Evolutionary conservation across 768 basidiomycete genomes (phyloP).

Genomic region (Gloeostereum incarnatum): DNA sequence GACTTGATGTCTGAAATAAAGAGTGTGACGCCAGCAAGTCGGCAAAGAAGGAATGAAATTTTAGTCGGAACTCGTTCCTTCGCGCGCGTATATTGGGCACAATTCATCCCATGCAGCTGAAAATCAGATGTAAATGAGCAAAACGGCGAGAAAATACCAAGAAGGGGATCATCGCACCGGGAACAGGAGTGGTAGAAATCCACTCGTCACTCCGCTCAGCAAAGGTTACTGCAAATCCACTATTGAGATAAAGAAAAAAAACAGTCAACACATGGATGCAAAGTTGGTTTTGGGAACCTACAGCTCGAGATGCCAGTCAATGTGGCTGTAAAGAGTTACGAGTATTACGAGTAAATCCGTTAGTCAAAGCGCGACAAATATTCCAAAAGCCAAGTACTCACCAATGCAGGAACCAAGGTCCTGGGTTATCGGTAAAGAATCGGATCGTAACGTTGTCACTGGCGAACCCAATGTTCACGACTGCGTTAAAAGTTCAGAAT

Average conservation of each 20-base stretch:
- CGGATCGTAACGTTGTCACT: conserved; percentile 39
- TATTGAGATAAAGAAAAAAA: conserved; percentile 1
- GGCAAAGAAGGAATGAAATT: too few relatives aligned
- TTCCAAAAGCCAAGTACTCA: background rate
- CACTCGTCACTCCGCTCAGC: conserved; percentile 19
- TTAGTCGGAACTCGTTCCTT: too few relatives aligned
- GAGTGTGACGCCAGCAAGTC: too few relatives aligned
- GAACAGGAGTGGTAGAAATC: conserved; percentile 7
- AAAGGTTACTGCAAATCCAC: conserved; percentile 23
- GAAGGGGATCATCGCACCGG: conserved; percentile 9
- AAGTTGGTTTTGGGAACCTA: conserved; percentile 13
- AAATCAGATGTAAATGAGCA: background rate
- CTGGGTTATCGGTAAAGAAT: conserved; percentile 56
- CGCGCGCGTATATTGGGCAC: too few relatives aligned
- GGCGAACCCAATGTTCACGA: conserved; percentile 20
- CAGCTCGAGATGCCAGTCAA: conserved; percentile 38
- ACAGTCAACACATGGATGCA: background rate
- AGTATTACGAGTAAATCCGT: background rate
- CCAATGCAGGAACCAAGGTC: conserved; percentile 30
- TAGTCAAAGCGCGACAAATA: too few relatives aligned
- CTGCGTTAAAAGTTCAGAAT: conserved; percentile 8
- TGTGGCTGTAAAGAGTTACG: conserved; percentile 17
- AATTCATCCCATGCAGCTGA: conserved; percentile 18
- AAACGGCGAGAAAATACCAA: conserved; percentile 10
- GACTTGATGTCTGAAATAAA: too few relatives aligned